Evolutionary conservation across 768 basidiomycete species (phyloP).

Genomic region (Erythrobasidium yunnanense): DNA sequence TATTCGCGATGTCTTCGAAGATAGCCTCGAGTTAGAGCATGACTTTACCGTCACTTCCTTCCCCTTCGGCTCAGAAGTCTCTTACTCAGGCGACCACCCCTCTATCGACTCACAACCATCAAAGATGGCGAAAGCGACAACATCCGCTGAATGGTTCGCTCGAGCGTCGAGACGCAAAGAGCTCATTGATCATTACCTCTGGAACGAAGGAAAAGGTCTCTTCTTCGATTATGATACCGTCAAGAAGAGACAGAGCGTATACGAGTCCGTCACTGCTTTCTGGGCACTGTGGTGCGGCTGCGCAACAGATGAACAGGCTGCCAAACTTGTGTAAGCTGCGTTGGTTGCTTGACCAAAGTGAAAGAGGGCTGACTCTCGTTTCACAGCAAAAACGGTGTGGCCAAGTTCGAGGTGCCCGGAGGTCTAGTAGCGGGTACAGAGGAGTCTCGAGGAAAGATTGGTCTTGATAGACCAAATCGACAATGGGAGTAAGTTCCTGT

Average conservation of each 20-base stretch:
- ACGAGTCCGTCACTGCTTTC: conserved; percentile 91
- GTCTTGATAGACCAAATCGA: conserved; percentile 87
- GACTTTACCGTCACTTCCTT: conserved; percentile 84
- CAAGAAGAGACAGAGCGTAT: conserved; percentile 77
- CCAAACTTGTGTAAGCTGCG: conserved; percentile 63
- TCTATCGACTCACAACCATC: conserved; percentile 41
- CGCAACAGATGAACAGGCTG: conserved; percentile 87
- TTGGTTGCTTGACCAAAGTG: background rate
- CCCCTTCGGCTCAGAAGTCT: conserved; percentile 56
- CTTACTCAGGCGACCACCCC: conserved; percentile 56
- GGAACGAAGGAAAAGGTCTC: conserved; percentile 88
- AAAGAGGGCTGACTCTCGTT: conserved; percentile 40
- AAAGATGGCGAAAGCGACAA: conserved; percentile 40
- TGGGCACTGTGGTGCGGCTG: conserved; percentile 98
- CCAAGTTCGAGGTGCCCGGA: conserved; percentile 92
- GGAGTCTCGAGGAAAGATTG: conserved; percentile 87
- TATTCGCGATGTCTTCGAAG: conserved; percentile 87
- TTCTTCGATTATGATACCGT: conserved; percentile 96
- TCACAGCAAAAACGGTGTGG: conserved; percentile 56
- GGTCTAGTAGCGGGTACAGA: conserved; percentile 94
- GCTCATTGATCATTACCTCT: conserved; percentile 83
- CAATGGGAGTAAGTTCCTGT: conserved; percentile 65
- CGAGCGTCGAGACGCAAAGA: conserved; percentile 71
- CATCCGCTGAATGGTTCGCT: conserved; percentile 81
- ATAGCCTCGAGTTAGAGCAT: conserved; percentile 80